Base-by-base conservation (phyloP, 331 rosid genomes). In the Pyrus hybrid region DNA sequence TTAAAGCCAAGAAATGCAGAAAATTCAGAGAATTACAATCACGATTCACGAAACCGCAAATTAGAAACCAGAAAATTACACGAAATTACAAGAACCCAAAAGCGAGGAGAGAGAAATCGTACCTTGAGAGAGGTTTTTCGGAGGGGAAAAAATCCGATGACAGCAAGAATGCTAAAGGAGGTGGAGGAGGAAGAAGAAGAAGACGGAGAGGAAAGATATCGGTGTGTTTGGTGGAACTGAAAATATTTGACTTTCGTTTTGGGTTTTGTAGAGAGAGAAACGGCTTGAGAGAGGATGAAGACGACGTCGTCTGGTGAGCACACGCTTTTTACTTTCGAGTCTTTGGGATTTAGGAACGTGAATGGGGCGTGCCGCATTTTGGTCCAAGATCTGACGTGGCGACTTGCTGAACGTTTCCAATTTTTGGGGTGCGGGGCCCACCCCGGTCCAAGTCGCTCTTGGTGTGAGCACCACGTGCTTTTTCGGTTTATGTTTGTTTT, bases 291-390 rank as follows among this genome's bases (percentile, higher is more conserved):
- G 22, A 6, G 56, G 45, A 16, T 63, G 18, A 26, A n/a, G 43
- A 25, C 71, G 79, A 80, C 81, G 79, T 58, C 68, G 74, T 73
- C 83, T 83, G 86, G 18, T 45, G 28, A 14, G 30, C 84, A 80
- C 82, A 69, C 84, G 84, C 84, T 74, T 20, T 67, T 8, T 37
- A 23, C 51, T 25, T 47, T 23, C n/a, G 58, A 13, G 62, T 69
- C 51, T 54, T 32, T 17, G 58, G 58, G 58, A 18, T 17, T 41
- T 53, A 53, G 58, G 58, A 53, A 53, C 9, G 14, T 0, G 13
- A 53, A 51, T 17, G 57, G 57, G 57, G 8, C 57, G 3, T 5
- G 2, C 13, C 14, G 23, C 8, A 25, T 23, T 23, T 22, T 22
- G 64, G 29, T 67, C 54, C 2, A 14, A 45, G 0, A 20, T 21